These are phyloP conservation scores for Lactarius trivialis DNA, from an alignment of 768 basidiomycete species.

Conservation along the genomic window DNA sequence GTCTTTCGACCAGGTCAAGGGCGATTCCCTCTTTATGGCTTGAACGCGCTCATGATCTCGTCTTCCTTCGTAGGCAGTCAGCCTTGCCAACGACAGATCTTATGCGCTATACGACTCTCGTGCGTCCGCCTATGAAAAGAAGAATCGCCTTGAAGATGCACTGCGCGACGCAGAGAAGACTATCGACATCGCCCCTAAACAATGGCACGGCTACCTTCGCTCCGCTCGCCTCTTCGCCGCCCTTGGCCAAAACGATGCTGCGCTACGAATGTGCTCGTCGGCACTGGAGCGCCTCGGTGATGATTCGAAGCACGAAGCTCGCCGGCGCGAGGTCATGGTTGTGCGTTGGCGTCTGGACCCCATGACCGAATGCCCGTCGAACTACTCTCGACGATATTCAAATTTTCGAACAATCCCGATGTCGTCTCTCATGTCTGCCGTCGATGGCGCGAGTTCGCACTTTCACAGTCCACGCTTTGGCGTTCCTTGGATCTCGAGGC, in stretches of 20 bases:
- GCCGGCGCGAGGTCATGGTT: slow-evolving; percentile 30
- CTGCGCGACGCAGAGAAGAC: slow-evolving; percentile 61
- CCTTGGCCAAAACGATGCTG: slow-evolving; percentile 43
- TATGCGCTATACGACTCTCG: slow-evolving; percentile 62
- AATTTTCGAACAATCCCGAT: slow-evolving; percentile 38
- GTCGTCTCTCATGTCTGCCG: slow-evolving; percentile 50
- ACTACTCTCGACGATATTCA: slow-evolving; percentile 52
- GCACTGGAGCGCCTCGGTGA: slow-evolving; percentile 47
- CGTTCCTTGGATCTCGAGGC: slow-evolving; percentile 42
- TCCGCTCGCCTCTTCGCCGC: slow-evolving; percentile 63
- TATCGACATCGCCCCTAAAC: slow-evolving; percentile 59
- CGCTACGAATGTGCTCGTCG: slow-evolving; percentile 50
- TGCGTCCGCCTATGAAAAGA: slow-evolving; percentile 61
- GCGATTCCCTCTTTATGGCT: neutral
- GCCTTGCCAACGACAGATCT: slow-evolving; percentile 3
- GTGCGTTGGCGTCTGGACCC: slow-evolving; percentile 4
- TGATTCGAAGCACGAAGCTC: slow-evolving; percentile 36
- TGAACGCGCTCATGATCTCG: neutral
- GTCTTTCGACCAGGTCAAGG: slow-evolving; percentile 10
- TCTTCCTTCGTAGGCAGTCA: slow-evolving; percentile 6
- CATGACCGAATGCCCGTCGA: slow-evolving; percentile 63
- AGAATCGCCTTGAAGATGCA: slow-evolving; percentile 56
- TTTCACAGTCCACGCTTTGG: slow-evolving; percentile 54
- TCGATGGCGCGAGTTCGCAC: slow-evolving; percentile 53
- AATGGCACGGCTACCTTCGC: slow-evolving; percentile 74